Evolutionary conservation across 2,329 filamentous ascomycete species (phyloP).

Genomic region (Verticillium dahliae): DNA sequence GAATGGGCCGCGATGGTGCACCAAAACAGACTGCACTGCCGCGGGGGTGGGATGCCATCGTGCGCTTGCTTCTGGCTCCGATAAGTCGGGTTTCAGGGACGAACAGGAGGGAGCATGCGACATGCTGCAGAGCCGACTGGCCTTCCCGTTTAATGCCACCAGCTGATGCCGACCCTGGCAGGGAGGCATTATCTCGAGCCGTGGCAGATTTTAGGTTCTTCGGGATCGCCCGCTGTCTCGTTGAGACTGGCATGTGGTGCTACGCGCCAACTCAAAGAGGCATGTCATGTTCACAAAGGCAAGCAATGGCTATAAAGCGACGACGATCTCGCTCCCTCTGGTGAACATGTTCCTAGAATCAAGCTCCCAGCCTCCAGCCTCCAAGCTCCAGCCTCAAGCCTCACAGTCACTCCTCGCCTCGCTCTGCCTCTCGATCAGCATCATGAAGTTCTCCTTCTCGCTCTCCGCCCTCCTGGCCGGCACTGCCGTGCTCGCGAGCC

Average conservation of each 20-base stretch:
- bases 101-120: neutral
- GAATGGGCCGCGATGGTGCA: neutral
- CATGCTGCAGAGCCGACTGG: neutral
- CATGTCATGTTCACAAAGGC: neutral
- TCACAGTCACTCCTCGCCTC: neutral
- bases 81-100: neutral
- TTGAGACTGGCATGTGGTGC: neutral
- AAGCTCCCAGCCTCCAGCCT: neutral
- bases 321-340: neutral
- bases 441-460: constrained; percentile 12
- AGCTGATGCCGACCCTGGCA: neutral
- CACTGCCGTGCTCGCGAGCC: constrained; percentile 14
- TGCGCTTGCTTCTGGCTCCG: neutral
- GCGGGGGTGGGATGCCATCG: neutral
- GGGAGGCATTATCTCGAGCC: neutral
- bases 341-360: neutral
- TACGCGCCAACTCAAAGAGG: neutral
- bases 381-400: neutral
- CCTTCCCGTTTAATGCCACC: neutral
- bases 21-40: neutral
- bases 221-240: neutral
- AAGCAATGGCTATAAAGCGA: neutral
- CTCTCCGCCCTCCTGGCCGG: constrained; percentile 12
- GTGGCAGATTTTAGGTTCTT: neutral
- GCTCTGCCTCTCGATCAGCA: neutral